Evolutionary conservation across 2,329 filamentous ascomycete species (phyloP).

Genomic region (Cladophialophora exuberans): DNA sequence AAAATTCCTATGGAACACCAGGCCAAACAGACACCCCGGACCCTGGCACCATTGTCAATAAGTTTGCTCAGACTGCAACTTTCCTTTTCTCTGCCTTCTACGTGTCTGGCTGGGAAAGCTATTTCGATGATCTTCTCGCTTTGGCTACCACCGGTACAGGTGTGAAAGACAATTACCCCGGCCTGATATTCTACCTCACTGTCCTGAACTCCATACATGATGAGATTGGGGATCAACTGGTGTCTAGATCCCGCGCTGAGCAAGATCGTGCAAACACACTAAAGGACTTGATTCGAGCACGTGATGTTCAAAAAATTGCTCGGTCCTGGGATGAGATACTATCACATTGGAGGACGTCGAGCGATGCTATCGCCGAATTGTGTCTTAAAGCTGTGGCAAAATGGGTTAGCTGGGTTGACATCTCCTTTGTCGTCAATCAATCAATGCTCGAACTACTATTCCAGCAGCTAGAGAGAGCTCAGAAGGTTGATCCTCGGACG

Average conservation of each 20-base stretch:
- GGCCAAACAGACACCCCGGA: constrained; percentile 62
- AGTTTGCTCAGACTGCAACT: constrained; percentile 93
- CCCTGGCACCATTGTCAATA: constrained; percentile 83
- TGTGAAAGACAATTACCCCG: constrained; percentile 69
- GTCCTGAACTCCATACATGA: constrained; percentile 90
- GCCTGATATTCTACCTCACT: constrained; percentile 84
- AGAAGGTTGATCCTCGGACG: constrained; percentile 62
- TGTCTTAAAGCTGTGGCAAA: constrained; percentile 89
- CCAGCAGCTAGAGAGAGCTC: constrained; percentile 78
- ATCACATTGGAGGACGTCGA: constrained; percentile 70
- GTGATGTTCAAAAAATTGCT: constrained; percentile 87
- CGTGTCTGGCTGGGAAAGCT: constrained; percentile 80
- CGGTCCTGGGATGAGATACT: constrained; percentile 91
- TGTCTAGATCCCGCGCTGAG: constrained; percentile 76
- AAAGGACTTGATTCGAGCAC: constrained; percentile 84
- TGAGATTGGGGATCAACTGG: constrained; percentile 91
- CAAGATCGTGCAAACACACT: constrained; percentile 84
- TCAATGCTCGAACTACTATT: constrained; percentile 83
- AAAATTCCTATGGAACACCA: constrained; percentile 69
- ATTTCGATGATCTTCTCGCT: constrained; percentile 85
- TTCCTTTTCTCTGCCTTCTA: constrained; percentile 91
- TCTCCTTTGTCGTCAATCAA: constrained; percentile 87
- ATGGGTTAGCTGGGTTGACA: constrained; percentile 99
- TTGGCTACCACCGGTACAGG: constrained; percentile 69
- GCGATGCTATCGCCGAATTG: constrained; percentile 78